phyloP scores from a whole-genome alignment of 179 eudicot genomes.

The Kewa caespitosa region DNA sequence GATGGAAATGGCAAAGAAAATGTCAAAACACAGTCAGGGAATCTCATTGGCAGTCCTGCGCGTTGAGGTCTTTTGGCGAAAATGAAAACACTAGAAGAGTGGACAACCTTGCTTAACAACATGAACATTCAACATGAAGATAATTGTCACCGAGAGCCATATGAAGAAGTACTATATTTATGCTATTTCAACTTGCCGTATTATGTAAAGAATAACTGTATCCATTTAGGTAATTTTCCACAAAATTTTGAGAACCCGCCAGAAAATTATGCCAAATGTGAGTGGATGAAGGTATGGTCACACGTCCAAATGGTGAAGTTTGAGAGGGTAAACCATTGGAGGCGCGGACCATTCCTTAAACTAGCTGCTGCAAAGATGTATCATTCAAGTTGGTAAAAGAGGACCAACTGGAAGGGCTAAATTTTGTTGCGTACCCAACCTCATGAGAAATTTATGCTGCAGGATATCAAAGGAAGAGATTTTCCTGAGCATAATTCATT shows the following conservation, averaged over 20 bases:
- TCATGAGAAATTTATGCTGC: slow-evolving; percentile 36
- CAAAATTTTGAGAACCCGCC: slow-evolving; percentile 34
- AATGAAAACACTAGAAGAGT: slow-evolving; percentile 35
- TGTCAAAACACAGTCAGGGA: slow-evolving; percentile 46
- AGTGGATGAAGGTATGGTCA: slow-evolving; percentile 42
- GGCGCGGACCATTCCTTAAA: slow-evolving; percentile 36
- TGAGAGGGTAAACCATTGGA: slow-evolving; percentile 25
- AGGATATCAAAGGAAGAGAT: slow-evolving; percentile 23
- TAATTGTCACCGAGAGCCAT: slow-evolving; percentile 23
- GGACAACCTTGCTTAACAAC: slow-evolving; percentile 32
- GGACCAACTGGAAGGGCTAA: slow-evolving; percentile 29
- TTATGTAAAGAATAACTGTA: slow-evolving; percentile 42
- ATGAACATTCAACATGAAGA: slow-evolving; percentile 19
- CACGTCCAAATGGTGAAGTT: slow-evolving; percentile 10
- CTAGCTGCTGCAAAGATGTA: slow-evolving; percentile 36
- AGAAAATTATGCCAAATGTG: slow-evolving; percentile 34
- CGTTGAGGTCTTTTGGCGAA: slow-evolving; percentile 48
- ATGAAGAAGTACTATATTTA: slow-evolving; percentile 25
- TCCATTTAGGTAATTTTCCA: slow-evolving; percentile 36
- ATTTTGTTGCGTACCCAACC: slow-evolving; percentile 37
- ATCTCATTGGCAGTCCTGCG: slow-evolving; percentile 46
- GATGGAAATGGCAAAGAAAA: slow-evolving; percentile 33
- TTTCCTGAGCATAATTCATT: slow-evolving; percentile 21
- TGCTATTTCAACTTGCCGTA: slow-evolving; percentile 44
- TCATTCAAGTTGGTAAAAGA: slow-evolving; percentile 35